These are phyloP conservation scores for Gliomastix tumulicola DNA, from an alignment of 2,329 filamentous ascomycete species.

Conservation along the genomic window DNA sequence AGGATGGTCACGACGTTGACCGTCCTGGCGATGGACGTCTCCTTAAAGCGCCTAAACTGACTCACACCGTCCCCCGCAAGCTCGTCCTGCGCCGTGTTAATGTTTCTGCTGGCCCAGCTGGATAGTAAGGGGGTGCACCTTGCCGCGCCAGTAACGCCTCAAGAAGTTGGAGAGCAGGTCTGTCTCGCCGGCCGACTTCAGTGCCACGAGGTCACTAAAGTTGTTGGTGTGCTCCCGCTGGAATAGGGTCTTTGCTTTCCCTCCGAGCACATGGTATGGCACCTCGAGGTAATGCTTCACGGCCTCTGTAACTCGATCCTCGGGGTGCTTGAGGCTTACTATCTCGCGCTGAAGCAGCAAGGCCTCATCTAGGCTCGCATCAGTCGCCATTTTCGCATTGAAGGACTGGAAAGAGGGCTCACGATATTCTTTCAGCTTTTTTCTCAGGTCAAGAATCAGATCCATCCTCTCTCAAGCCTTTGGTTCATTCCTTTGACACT, in stretches of 20 bases:
- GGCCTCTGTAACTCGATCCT: not conserved
- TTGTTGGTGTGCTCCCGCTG: too few species aligned
- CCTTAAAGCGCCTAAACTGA: not conserved
- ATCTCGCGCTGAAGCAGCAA: constrained; percentile 1
- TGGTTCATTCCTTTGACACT: not conserved
- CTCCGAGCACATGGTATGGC: not conserved
- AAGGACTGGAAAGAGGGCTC: not conserved
- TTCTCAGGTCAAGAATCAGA: not conserved
- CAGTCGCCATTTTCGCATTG: not conserved
- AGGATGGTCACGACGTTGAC: not conserved
- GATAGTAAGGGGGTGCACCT: too few species aligned
- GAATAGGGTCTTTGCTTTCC: not conserved
- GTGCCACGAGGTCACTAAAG: constrained; percentile 2
- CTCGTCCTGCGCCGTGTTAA: not conserved
- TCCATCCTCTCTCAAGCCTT: not conserved
- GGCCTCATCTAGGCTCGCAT: constrained; percentile 1
- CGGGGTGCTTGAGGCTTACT: not conserved
- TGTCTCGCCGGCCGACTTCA: not conserved
- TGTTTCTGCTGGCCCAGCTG: not conserved
- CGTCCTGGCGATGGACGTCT: not conserved
- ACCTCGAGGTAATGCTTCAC: constrained; percentile 1
- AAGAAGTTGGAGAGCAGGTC: constrained; percentile 1
- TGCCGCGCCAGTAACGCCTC: not conserved
- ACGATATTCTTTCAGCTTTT: constrained; percentile 4
- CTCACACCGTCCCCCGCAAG: not conserved